Conservation (phyloP, 1,284 basidiomycete genomes). For the Ustilago bromivora region DNA sequence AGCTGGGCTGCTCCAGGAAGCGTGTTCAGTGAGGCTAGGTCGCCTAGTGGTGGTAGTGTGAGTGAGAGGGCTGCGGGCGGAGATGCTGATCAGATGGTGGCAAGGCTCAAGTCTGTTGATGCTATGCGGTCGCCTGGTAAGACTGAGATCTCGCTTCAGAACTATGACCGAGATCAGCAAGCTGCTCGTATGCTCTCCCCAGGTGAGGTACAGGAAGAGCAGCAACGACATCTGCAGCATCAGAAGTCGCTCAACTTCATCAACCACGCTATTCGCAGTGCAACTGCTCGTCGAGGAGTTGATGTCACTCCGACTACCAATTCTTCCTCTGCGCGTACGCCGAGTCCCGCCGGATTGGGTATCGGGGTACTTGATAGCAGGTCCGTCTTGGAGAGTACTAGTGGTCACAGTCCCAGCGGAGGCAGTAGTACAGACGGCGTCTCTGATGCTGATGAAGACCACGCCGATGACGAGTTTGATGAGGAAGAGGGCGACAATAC, state of each 20-base stretch:
- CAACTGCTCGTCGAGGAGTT: slow-evolving; percentile 62
- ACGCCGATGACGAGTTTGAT: slow-evolving; percentile 23
- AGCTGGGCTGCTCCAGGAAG: slow-evolving; percentile 29
- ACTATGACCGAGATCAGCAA: slow-evolving; percentile 33
- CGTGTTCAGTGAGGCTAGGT: slow-evolving; percentile 9
- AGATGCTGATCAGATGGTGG: slow-evolving; percentile 52
- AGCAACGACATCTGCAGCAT: slow-evolving; percentile 56
- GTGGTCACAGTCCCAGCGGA: slow-evolving; percentile 22
- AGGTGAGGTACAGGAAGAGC: slow-evolving; percentile 24
- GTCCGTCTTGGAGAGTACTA: slow-evolving; percentile 14
- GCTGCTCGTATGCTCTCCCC: slow-evolving; percentile 28
- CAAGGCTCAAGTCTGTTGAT: slow-evolving; percentile 60
- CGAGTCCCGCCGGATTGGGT: slow-evolving; percentile 59
- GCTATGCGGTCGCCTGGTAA: slow-evolving; percentile 59
- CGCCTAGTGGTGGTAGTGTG: slow-evolving; percentile 8
- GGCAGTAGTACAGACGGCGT: slow-evolving; percentile 31
- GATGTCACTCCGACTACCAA: slow-evolving; percentile 26
- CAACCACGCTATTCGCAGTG: slow-evolving; percentile 68
- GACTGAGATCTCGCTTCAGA: slow-evolving; percentile 47
- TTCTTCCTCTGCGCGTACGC: slow-evolving; percentile 18
- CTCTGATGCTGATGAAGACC: slow-evolving; percentile 26
- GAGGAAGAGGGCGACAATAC: slow-evolving; percentile 22
- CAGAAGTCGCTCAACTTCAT: slow-evolving; percentile 69
- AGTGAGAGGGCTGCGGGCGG: slow-evolving; percentile 7
- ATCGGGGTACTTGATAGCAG: slow-evolving; percentile 49